These are phyloP conservation scores for Volvox reticuliferus DNA, from an alignment of 139 green algal genomes.

Conservation along the genomic window DNA sequence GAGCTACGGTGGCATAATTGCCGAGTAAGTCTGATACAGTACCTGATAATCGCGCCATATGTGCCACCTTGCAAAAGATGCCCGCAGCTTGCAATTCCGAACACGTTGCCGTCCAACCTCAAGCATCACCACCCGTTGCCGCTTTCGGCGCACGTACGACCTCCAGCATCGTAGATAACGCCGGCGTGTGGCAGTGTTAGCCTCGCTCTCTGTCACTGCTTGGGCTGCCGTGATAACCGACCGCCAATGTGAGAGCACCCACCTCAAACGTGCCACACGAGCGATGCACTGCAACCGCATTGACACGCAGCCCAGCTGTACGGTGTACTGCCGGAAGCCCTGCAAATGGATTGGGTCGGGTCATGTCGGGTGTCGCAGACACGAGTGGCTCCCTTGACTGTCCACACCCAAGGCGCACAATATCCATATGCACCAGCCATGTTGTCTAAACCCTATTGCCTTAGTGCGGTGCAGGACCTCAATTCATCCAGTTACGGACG, in stretches of 20 bases:
- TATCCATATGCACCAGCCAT: too few species aligned
- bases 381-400: too few species aligned
- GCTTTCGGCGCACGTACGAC: background rate
- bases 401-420: too few species aligned
- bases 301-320: background rate
- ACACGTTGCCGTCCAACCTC: background rate
- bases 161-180: background rate
- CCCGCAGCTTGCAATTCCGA: background rate
- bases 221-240: background rate
- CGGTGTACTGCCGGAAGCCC: background rate
- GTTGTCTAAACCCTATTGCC: too few species aligned
- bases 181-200: background rate
- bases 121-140: background rate
- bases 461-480: too few species aligned
- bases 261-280: background rate
- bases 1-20: too few species aligned
- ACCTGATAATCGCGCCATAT: background rate
- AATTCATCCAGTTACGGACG: too few species aligned
- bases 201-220: background rate
- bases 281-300: background rate
- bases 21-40: too few species aligned
- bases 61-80: background rate
- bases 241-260: background rate
- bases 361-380: background rate
- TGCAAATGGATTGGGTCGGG: background rate